Conservation (phyloP, 1,284 basidiomycete genomes). For the Trichosporon coremiiforme region DNA sequence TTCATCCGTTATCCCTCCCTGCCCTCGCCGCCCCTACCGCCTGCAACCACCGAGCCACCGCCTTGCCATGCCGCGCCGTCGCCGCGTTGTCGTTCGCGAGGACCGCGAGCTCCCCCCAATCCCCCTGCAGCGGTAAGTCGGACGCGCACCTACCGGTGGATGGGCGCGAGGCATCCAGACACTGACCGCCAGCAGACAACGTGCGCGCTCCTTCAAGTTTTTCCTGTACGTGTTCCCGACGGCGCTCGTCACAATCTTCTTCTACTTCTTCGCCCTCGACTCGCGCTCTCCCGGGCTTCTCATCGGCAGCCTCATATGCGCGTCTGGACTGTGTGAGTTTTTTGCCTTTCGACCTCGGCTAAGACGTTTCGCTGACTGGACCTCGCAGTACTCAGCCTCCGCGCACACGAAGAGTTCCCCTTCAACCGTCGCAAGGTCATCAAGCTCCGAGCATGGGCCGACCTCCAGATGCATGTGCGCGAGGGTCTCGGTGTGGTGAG, state of each 20-base stretch:
- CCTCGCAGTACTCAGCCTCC: constrained; percentile 5
- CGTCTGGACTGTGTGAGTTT: constrained; percentile 11
- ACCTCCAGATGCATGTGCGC: constrained; percentile 12
- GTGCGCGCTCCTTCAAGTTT: constrained; percentile 15
- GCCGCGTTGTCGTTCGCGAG: constrained; percentile 10
- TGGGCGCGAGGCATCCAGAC: background rate
- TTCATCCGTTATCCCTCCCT: constrained; percentile 1
- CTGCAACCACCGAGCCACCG: background rate
- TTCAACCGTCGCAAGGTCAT: constrained; percentile 3
- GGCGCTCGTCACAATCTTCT: constrained; percentile 11
- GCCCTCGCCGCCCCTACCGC: background rate
- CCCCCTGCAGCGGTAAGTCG: constrained; percentile 12
- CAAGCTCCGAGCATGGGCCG: constrained; percentile 12
- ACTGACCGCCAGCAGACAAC: constrained; percentile 6
- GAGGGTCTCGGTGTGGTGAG: constrained; percentile 10
- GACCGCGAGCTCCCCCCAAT: constrained; percentile 8
- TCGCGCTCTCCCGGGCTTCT: background rate
- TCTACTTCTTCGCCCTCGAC: constrained; percentile 15
- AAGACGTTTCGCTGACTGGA: background rate
- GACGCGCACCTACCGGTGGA: background rate
- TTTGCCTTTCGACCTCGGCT: background rate
- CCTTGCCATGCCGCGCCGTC: constrained; percentile 8
- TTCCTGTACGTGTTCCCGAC: constrained; percentile 14
- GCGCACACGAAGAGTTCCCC: constrained; percentile 6
- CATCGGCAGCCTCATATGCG: constrained; percentile 11